Conservation (phyloP, 306 rosid genomes). For the Rosa multiflora region DNA sequence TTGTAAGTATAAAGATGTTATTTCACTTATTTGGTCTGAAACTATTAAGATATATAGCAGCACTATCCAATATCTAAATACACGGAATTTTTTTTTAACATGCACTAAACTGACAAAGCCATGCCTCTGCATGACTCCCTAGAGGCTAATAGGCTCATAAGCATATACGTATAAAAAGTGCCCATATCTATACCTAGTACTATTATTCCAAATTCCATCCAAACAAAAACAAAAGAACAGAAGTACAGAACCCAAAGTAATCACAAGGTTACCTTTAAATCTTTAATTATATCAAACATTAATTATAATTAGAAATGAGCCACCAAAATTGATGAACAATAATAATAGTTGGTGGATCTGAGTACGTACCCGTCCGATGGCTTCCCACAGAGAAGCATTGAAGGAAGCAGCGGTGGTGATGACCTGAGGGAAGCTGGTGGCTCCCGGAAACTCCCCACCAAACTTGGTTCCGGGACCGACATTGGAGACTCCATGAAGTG, state of each 20-base stretch:
- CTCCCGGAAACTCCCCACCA: conserved; percentile 55
- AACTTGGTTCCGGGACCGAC: conserved; percentile 85
- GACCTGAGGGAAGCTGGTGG: conserved; percentile 95
- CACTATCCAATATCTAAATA: background rate
- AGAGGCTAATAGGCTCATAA: background rate
- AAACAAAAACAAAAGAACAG: conserved; percentile 10
- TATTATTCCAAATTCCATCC: conserved; percentile 1
- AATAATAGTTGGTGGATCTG: background rate
- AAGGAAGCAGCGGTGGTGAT: conserved; percentile 94
- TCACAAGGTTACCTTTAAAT: background rate
- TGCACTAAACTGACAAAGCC: background rate
- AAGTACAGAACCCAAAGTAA: background rate
- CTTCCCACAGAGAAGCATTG: conserved; percentile 83
- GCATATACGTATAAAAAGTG: background rate
- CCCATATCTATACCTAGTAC: background rate
- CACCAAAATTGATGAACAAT: background rate
- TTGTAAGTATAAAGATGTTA: background rate
- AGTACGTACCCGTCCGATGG: conserved; percentile 73
- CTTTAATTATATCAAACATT: background rate
- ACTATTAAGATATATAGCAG: background rate
- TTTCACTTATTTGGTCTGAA: background rate
- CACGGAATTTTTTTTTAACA: background rate
- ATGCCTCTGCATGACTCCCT: background rate
- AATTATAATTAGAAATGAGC: background rate
- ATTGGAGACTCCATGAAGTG: conserved; percentile 90